Evolutionary conservation across 2,329 filamentous ascomycete species (phyloP).

Genomic region (Aspergillus pseudoglaucus): DNA sequence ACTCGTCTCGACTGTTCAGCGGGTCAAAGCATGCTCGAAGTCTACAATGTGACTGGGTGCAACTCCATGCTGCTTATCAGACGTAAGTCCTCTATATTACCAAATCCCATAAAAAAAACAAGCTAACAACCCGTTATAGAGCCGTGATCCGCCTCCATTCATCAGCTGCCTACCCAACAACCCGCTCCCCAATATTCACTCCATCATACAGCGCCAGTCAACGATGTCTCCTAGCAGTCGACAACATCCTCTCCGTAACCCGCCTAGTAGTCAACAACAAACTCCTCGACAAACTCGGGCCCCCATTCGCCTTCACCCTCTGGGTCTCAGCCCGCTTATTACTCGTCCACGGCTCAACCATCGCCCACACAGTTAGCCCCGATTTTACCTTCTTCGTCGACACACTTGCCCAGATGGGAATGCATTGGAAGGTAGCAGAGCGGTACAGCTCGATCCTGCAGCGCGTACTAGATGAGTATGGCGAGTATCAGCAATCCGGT

Average conservation of each 20-base stretch:
- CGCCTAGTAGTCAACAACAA: conserved; percentile 70
- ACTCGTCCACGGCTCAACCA: conserved; percentile 83
- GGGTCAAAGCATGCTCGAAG: conserved; percentile 58
- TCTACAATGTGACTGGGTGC: conserved; percentile 77
- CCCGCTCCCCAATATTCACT: conserved; percentile 79
- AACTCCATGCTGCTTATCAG: conserved; percentile 85
- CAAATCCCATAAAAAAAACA: no score
- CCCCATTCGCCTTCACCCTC: conserved; percentile 83
- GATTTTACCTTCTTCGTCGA: conserved; percentile 78
- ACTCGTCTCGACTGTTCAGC: conserved; percentile 72
- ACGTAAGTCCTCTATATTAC: conserved; percentile 51
- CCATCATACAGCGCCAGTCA: conserved; percentile 81
- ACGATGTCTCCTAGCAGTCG: conserved; percentile 73
- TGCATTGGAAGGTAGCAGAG: conserved; percentile 77
- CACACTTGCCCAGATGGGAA: conserved; percentile 71
- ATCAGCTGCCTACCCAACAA: conserved; percentile 86
- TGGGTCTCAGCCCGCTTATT: conserved; percentile 86
- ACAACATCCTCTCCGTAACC: conserved; percentile 71
- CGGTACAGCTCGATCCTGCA: conserved; percentile 74
- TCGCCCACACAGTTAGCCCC: conserved; percentile 73
- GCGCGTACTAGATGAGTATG: conserved; percentile 78
- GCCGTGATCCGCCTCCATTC: conserved; percentile 86
- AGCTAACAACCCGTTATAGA: conserved; percentile 35
- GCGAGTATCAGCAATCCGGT: conserved; percentile 61
- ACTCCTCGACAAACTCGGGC: conserved; percentile 73